Conservation (phyloP, 2,329 filamentous ascomycete genomes). For the Arthrinium puccinioides region DNA sequence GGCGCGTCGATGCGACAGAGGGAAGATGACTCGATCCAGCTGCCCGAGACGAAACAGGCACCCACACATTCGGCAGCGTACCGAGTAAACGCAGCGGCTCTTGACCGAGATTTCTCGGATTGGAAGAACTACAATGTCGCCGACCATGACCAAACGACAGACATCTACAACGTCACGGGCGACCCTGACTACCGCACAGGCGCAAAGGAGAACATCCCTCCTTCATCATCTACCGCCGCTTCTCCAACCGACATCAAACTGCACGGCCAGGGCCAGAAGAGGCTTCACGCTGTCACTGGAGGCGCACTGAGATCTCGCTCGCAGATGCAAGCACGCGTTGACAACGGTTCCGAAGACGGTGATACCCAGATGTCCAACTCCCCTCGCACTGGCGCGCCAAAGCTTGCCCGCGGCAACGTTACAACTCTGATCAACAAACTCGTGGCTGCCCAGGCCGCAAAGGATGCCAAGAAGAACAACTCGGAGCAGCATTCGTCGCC, state of each 20-base stretch:
- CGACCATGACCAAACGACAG: conserved; percentile 17
- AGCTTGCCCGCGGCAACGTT: conserved; percentile 22
- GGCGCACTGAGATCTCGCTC: conserved; percentile 22
- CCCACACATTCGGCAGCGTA: conserved; percentile 13
- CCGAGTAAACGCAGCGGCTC: conserved; percentile 28
- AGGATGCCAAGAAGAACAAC: conserved; percentile 10
- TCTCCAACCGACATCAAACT: conserved; percentile 35
- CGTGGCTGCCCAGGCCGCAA: conserved; percentile 18
- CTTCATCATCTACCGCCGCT: conserved; percentile 23
- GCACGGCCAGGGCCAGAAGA: conserved; percentile 21
- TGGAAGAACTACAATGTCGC: conserved; percentile 25
- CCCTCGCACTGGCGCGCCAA: conserved; percentile 3
- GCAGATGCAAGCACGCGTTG: conserved; percentile 46
- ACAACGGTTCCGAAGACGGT: conserved; percentile 40
- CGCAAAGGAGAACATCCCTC: conserved; percentile 40
- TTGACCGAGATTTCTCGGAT: conserved; percentile 44
- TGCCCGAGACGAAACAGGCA: conserved; percentile 8
- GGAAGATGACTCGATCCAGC: conserved; percentile 34
- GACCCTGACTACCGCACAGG: conserved; percentile 19
- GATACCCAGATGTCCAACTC: conserved; percentile 1
- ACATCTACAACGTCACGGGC: conserved; percentile 22
- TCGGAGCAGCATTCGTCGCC: conserved; percentile 9
- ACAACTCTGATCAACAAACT: conserved; percentile 24
- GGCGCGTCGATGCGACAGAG: conserved; percentile 46
- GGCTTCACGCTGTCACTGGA: conserved; percentile 4